A percentile compares a stretch with the other conserved stretches of the same genome.
Evolutionary conservation across 1,284 basidiomycete genomes (phyloP).

Genomic region (Tilletia indica): DNA sequence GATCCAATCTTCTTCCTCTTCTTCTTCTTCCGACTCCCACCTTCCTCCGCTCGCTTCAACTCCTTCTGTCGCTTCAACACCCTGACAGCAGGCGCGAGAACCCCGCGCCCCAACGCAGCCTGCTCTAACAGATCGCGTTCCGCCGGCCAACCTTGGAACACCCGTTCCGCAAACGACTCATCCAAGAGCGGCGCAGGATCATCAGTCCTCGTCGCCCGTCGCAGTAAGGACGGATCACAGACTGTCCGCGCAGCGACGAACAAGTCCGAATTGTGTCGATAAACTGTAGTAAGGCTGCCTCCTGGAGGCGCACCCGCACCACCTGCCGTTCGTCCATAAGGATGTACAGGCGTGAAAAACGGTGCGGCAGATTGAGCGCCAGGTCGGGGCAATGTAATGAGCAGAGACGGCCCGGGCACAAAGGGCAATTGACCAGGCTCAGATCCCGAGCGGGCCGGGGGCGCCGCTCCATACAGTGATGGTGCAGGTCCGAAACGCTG

Average conservation of each 20-base stretch:
- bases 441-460: constrained; percentile 1
- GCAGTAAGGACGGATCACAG: constrained; percentile 34
- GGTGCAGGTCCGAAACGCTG: not conserved
- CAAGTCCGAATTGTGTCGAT: constrained; percentile 42
- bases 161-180: constrained; percentile 50
- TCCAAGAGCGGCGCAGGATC: constrained; percentile 49
- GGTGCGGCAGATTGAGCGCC: constrained; percentile 26
- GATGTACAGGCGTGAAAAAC: constrained; percentile 43
- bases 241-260: constrained; percentile 41
- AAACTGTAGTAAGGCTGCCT: constrained; percentile 39
- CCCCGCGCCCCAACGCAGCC: constrained; percentile 7
- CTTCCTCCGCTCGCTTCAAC: constrained; percentile 1
- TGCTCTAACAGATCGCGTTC: constrained; percentile 39
- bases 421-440: constrained; percentile 8
- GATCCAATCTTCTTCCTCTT: constrained; percentile 4
- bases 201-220: constrained; percentile 37
- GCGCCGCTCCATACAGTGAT: not conserved
- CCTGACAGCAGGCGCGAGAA: constrained; percentile 9
- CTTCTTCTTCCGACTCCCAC: constrained; percentile 13
- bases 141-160: constrained; percentile 49
- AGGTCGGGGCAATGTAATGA: constrained; percentile 6
- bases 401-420: not conserved
- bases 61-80: constrained; percentile 16
- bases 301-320: constrained; percentile 40
- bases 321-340: constrained; percentile 41